Conservation (phyloP, 2,329 filamentous ascomycete genomes). For the Neospermospora avenae region DNA sequence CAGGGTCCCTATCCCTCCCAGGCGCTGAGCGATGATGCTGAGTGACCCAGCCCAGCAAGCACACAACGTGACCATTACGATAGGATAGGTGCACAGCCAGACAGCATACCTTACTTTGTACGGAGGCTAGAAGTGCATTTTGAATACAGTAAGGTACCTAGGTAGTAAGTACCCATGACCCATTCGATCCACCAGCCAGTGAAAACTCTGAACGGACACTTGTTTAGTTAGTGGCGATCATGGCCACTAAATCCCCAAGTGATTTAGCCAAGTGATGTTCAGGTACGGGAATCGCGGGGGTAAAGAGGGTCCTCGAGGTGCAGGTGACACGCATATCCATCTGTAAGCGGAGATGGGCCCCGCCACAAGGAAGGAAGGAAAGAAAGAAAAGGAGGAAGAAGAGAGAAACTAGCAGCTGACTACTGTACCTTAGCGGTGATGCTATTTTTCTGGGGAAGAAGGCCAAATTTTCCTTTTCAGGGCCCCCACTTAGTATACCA, state of each 20-base stretch:
- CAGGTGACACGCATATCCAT: slow-evolving; percentile 6
- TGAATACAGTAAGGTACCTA: too few species aligned
- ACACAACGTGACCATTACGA: not conserved
- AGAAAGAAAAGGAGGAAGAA: not conserved
- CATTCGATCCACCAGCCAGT: slow-evolving; percentile 13
- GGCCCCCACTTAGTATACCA: too few species aligned
- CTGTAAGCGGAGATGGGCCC: slow-evolving; percentile 2
- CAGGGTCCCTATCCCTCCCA: not conserved
- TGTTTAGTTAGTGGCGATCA: too few species aligned
- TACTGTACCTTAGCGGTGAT: slow-evolving; percentile 7
- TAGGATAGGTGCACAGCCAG: not conserved
- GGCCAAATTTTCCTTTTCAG: too few species aligned
- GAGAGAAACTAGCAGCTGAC: slow-evolving; percentile 5
- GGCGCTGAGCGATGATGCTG: not conserved
- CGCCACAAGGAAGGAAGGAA: too few species aligned
- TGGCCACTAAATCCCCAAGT: too few species aligned
- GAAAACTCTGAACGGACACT: slow-evolving; percentile 13
- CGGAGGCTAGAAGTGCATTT: too few species aligned
- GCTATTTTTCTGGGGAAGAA: too few species aligned
- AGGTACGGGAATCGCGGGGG: slow-evolving; percentile 12
- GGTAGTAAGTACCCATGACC: too few species aligned
- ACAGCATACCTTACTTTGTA: too few species aligned
- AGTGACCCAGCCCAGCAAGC: not conserved
- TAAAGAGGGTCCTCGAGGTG: not conserved
- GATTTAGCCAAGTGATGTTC: slow-evolving; percentile 16